Base-by-base conservation (phyloP, 345 rosid genomes). In the Syzygium grande region DNA sequence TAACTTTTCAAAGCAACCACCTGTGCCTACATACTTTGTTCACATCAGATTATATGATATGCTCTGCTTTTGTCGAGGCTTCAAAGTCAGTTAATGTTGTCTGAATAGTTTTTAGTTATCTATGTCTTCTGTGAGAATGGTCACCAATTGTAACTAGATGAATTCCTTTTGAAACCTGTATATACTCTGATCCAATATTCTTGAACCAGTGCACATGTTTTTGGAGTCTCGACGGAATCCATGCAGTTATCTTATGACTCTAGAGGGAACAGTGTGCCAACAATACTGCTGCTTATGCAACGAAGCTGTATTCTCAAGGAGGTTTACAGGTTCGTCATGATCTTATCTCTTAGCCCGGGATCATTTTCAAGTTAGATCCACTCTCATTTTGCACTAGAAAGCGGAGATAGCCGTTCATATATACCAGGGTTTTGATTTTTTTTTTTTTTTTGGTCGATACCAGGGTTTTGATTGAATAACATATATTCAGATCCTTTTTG, bases 221-320 rank as follows among this genome's bases (percentile, higher is more conserved):
- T 93, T 86, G 94, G 94, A 52, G 94, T 93, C 84, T 93, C 94
- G 17, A 89, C 94, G 1, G 93, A 93, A 86, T 92, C 93, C 61
- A 92, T 93, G 94, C 94, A 93, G 88, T 89, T 93, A 30, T 93
- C 94, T 56, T 92, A 86, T 30, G 94, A 93, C 88, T 89, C 91
- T 25, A 89, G 93, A 86, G 94, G 94, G 68, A 93, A 93, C 55
- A 91, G 92, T 13, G 92, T 93, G 85, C 94, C 94, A 43, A 92
- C 93, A 55, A 91, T 93, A 86, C 92, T 93, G 87, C 84, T 93
- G 90, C 89, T 91, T 77, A 90, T 93, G 93, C 94, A 93, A 80
- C 87, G 91, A 56, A 89, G 77, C 84, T 93, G 87, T 93, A 93
- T 87, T 88, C 89, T 53, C 91, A 86, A 63, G 94, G 92, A 88